A percentile compares a stretch with the other conserved stretches of the same genome.
Evolutionary conservation across 2,329 filamentous ascomycete species (phyloP).

Genomic region (Cladorrhinum sp.): DNA sequence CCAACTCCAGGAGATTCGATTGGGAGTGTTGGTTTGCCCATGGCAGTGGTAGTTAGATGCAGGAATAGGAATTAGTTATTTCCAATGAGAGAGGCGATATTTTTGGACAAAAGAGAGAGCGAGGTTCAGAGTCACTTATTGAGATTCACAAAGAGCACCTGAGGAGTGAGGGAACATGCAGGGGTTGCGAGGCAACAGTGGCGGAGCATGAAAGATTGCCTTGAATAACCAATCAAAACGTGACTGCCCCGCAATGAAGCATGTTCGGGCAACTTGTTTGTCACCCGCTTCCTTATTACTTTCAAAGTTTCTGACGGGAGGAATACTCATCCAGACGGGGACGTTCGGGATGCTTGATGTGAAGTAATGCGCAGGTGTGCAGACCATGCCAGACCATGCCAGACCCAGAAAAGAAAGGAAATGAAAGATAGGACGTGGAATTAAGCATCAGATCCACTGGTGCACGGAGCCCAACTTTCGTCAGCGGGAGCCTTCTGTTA

Average conservation of each 20-base stretch:
- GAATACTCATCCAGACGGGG: background rate
- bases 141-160: background rate
- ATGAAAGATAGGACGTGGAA: background rate
- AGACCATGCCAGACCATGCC: too few relatives aligned
- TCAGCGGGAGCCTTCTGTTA: too few relatives aligned
- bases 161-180: background rate
- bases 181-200: constrained; percentile 18
- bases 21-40: constrained; percentile 29
- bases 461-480: too few relatives aligned
- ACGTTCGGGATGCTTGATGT: background rate
- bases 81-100: too few relatives aligned
- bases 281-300: background rate
- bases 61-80: too few relatives aligned
- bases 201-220: constrained; percentile 9
- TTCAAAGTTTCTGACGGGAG: background rate
- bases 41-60: constrained; percentile 11
- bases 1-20: constrained; percentile 10
- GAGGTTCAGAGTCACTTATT: background rate
- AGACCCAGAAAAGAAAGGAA: background rate
- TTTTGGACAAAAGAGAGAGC: background rate
- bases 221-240: background rate
- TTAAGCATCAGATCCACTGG: background rate
- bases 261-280: background rate
- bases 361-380: background rate
- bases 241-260: background rate